These are phyloP conservation scores for Cystoderma amianthinum DNA, from an alignment of 768 basidiomycete species.

Conservation along the genomic window DNA sequence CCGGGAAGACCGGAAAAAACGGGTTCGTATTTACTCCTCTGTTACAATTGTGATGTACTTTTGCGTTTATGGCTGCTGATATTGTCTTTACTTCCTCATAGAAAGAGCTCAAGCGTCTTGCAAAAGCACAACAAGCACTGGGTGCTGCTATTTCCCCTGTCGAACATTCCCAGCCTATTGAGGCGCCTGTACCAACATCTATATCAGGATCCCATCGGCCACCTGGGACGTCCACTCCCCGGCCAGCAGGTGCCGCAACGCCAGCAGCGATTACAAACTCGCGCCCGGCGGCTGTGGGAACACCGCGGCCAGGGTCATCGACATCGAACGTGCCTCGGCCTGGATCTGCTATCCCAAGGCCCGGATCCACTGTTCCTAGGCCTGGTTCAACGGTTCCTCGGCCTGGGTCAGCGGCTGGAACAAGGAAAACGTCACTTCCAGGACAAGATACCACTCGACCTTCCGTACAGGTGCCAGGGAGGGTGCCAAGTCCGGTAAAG, in stretches of 20 bases:
- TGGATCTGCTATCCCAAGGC: constrained; percentile 16
- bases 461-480: constrained; percentile 13
- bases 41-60: too few species aligned
- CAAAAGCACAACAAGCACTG: constrained; percentile 38
- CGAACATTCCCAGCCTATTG: constrained; percentile 4
- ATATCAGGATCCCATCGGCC: constrained; percentile 12
- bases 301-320: constrained; percentile 26
- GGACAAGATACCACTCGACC: constrained; percentile 7
- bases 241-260: constrained; percentile 8
- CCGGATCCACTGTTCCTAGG: constrained; percentile 17
- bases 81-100: constrained; percentile 17
- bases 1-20: constrained; percentile 69
- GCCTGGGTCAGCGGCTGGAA: constrained; percentile 19
- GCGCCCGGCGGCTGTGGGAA: constrained; percentile 9
- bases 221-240: constrained; percentile 18
- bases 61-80: constrained; percentile 1
- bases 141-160: background rate
- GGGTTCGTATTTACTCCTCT: constrained; percentile 38
- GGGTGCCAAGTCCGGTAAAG: constrained; percentile 13
- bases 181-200: constrained; percentile 20
- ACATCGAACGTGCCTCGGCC: constrained; percentile 24
- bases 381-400: constrained; percentile 19
- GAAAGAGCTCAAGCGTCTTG: constrained; percentile 70
- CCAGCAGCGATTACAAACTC: constrained; percentile 16
- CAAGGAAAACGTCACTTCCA: constrained; percentile 2